phyloP scores from a whole-genome alignment of 306 rosid genomes.

The peach (Prunus persica) region Prunus_persica_NCBIv2 NC_034014.1:26364001-26364500 shows the following conservation, averaged over 20 bases:
- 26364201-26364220: not conserved
- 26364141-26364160: not conserved
- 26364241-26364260: slow-evolving; percentile 28
- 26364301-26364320: slow-evolving; percentile 31
- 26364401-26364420: slow-evolving; percentile 12
- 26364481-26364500: slow-evolving; percentile 16
- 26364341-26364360: slow-evolving; percentile 29
- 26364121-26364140: not conserved
- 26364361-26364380: slow-evolving; percentile 14
- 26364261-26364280: slow-evolving; percentile 29
- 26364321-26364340: slow-evolving; percentile 32
- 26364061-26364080: slow-evolving; percentile 25
- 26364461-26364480: slow-evolving; percentile 24
- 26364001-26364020: slow-evolving; percentile 25
- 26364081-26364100: slow-evolving; percentile 12
- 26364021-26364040: slow-evolving; percentile 22
- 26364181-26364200: not conserved
- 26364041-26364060: slow-evolving; percentile 18
- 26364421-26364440: slow-evolving; percentile 5
- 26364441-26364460: slow-evolving; percentile 20
- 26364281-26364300: slow-evolving; percentile 28
- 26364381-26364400: slow-evolving; percentile 25
- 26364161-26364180: not conserved
- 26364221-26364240: not conserved
- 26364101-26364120: not conserved